Base-by-base conservation (phyloP, 768 basidiomycete species). In the Panus rudis region DNA sequence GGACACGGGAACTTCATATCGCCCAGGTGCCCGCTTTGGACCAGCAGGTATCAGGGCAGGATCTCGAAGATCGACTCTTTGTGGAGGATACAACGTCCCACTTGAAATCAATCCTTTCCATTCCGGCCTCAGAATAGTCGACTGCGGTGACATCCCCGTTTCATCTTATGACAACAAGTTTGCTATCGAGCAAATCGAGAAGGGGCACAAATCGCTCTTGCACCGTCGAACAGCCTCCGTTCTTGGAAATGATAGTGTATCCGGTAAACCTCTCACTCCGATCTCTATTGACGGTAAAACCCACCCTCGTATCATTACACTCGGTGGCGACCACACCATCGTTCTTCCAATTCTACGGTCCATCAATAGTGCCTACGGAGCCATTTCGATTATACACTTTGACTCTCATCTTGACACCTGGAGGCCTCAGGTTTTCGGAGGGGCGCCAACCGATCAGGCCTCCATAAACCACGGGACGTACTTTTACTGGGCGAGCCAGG, bases 301-400 rank as follows among this genome's bases (percentile, higher is more conserved):
- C 42, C 89, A 92, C 56, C 89, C 90, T 0, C 71, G 86, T 28
- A 66, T 92, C 42, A 73, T 92, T 47, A 86, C 88, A 17, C 76
- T 92, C 26, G 91, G 91, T 17, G 90, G 91, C 3, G 90, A 92
- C 56, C 90, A 92, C 57, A 89, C 88, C 7, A 87, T 92, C 47
- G 87, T 80, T 27, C 61, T 81, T 6, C 79, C 79, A 13, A 63
- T 81, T 35, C 57, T 72, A 42, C 78, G 86, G 30, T 85, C 89
- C 13, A 75, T 92, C 37, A 59, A 85, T 59, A 76, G 78, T 32
- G 79, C 79, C 10, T 91, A 92, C 54, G 87, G 89, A 2, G 73
- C 81, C 6, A 82, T 88, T 42, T 81, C 79, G 22, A 83, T 87
- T 38, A 87, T 91, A 39, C 90, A 92, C 62, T 90, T 92, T 56